Evolutionary conservation across 768 basidiomycete species (phyloP).

Genomic region (Auricularia cornea): DNA sequence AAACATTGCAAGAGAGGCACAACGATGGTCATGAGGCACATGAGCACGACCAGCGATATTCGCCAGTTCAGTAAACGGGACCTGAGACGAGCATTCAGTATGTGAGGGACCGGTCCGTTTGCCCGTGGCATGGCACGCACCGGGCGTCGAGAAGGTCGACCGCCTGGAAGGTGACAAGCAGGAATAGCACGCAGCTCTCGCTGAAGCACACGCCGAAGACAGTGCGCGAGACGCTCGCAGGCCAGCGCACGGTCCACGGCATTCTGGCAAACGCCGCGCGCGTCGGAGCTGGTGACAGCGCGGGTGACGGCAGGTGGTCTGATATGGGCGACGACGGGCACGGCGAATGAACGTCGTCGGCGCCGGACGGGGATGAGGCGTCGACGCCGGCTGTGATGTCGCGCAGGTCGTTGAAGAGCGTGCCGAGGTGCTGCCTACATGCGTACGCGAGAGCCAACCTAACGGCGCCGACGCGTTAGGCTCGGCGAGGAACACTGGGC

Average conservation of each 20-base stretch:
- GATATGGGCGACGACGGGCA: conserved; percentile 29
- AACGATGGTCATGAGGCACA: conserved; percentile 53
- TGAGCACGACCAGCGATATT: conserved; percentile 52
- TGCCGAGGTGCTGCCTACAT: conserved; percentile 24
- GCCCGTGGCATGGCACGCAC: too few relatives aligned
- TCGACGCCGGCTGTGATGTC: conserved; percentile 13
- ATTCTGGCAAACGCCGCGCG: conserved; percentile 7
- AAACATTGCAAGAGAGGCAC: conserved; percentile 43
- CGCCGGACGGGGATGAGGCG: conserved; percentile 5
- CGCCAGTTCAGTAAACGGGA: conserved; percentile 60
- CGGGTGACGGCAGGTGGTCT: conserved; percentile 30
- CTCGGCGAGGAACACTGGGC: too few relatives aligned
- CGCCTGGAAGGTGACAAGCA: conserved; percentile 66
- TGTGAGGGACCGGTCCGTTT: too few relatives aligned
- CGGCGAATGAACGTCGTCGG: conserved; percentile 10
- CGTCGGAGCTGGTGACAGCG: conserved; percentile 4
- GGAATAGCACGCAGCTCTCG: conserved; percentile 65
- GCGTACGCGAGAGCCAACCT: background rate
- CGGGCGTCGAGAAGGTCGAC: conserved; percentile 41
- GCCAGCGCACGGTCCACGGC: conserved; percentile 24
- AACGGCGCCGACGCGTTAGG: background rate
- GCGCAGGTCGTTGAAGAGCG: conserved; percentile 53
- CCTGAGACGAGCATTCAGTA: conserved; percentile 33
- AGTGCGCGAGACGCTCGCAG: conserved; percentile 47
- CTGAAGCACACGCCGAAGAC: conserved; percentile 66